Conservation (phyloP, 768 basidiomycete genomes). For the Nidularia pulvinata region DNA sequence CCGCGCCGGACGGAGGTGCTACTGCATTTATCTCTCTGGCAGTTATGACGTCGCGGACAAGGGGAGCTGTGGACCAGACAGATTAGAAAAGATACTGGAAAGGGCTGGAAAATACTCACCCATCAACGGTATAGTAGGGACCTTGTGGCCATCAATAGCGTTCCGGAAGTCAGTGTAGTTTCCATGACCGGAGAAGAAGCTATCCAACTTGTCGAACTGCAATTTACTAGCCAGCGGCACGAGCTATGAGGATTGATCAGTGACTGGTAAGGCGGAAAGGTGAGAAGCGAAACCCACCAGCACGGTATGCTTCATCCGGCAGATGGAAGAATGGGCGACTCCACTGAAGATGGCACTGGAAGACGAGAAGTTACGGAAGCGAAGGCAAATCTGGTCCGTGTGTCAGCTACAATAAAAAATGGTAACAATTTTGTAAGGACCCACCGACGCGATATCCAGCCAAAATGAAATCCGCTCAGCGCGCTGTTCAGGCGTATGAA, state of each 20-base stretch:
- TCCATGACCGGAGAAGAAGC: constrained; percentile 21
- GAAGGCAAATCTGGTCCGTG: constrained; percentile 35
- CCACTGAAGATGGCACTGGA: constrained; percentile 39
- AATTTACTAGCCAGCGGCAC: constrained; percentile 19
- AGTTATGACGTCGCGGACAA: constrained; percentile 24
- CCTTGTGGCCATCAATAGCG: constrained; percentile 14
- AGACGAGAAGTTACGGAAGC: constrained; percentile 42
- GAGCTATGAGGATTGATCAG: constrained; percentile 9
- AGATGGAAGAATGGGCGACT: constrained; percentile 35
- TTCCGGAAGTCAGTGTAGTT: constrained; percentile 23
- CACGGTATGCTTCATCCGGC: constrained; percentile 30
- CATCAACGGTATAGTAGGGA: constrained; percentile 30
- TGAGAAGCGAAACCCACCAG: constrained; percentile 17
- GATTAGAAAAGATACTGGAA: neutral
- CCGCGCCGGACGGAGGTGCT: neutral
- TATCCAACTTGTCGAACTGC: constrained; percentile 22
- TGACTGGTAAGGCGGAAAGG: neutral
- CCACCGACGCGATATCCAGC: constrained; percentile 42
- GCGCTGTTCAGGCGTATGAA: constrained; percentile 12
- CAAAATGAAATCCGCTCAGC: constrained; percentile 34
- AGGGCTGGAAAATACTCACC: constrained; percentile 12
- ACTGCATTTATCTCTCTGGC: constrained; percentile 11
- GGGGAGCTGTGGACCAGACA: constrained; percentile 13
- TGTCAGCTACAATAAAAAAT: neutral
- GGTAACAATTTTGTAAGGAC: constrained; percentile 5